Percentiles rank a stretch among this genome's conserved stretches.
phyloP scores from a whole-genome alignment of 257 asterid species.

The Paulownia fortunei region DNA sequence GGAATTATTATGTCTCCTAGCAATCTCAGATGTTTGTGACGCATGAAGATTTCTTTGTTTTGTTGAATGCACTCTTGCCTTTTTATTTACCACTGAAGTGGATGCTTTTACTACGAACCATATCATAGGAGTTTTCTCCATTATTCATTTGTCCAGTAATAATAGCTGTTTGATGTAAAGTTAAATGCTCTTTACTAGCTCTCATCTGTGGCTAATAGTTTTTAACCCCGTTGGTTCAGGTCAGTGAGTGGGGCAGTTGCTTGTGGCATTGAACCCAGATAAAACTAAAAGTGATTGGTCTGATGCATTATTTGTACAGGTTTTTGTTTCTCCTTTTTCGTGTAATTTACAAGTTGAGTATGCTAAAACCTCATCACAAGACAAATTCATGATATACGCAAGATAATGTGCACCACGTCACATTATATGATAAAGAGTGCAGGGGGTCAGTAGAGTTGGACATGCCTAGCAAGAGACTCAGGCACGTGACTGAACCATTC shows the following conservation, averaged over 20 bases:
- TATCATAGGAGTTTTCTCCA: neutral
- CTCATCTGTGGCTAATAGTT: constrained; percentile 15
- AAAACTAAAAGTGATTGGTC: constrained; percentile 54
- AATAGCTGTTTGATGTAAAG: neutral
- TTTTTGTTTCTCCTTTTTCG: constrained; percentile 35
- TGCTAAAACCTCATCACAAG: neutral
- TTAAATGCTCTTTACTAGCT: neutral
- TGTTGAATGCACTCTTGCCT: too few species aligned
- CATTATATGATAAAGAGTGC: constrained; percentile 5
- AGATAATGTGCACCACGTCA: neutral
- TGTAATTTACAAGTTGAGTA: constrained; percentile 1
- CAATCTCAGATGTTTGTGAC: too few species aligned
- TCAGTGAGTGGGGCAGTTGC: constrained; percentile 69
- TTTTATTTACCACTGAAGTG: neutral
- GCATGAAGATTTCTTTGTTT: too few species aligned
- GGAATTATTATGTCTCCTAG: too few species aligned
- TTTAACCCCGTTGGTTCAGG: constrained; percentile 50
- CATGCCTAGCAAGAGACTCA: neutral
- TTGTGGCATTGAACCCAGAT: constrained; percentile 55
- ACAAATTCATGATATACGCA: neutral
- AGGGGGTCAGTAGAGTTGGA: neutral
- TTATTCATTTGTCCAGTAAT: neutral
- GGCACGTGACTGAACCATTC: constrained; percentile 1
- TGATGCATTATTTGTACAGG: constrained; percentile 93
- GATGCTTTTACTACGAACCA: neutral